Conservation (phyloP, 2,329 filamentous ascomycete species). For the Pestalotiopsis sp. region DNA sequence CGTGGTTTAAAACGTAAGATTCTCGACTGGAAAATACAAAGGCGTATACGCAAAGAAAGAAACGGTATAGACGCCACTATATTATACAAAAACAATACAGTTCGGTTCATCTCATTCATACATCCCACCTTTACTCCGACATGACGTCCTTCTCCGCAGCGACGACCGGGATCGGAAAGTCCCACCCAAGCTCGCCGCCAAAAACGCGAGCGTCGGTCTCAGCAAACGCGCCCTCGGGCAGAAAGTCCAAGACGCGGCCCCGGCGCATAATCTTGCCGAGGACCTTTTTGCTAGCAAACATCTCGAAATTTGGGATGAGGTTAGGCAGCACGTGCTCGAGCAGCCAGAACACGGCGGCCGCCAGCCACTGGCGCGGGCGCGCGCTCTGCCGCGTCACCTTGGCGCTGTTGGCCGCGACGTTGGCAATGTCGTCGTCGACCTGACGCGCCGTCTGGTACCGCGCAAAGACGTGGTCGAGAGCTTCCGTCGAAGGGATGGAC, state of each 20-base stretch:
- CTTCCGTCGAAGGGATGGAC: neutral
- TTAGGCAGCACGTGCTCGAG: neutral
- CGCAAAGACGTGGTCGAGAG: conserved; percentile 2
- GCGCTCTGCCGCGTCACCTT: conserved; percentile 1
- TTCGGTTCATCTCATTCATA: neutral
- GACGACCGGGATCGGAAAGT: neutral
- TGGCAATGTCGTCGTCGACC: conserved; percentile 5
- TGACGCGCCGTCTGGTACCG: neutral
- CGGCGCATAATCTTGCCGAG: conserved; percentile 2
- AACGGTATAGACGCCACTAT: neutral
- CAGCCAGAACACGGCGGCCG: neutral
- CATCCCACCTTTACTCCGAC: neutral
- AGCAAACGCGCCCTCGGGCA: neutral
- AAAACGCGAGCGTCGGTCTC: neutral
- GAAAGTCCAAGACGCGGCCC: neutral
- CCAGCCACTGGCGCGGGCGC: conserved; percentile 4
- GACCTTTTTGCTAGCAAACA: neutral
- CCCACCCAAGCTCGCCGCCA: conserved; percentile 1
- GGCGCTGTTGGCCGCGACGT: neutral
- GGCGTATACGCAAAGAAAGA: neutral
- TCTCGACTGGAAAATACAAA: neutral
- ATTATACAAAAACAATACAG: neutral
- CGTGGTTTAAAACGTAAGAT: neutral
- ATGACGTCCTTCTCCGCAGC: neutral
- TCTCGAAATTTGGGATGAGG: neutral